Conservation (phyloP, 1,284 basidiomycete species). For the Moesziomyces parantarcticus region DNA sequence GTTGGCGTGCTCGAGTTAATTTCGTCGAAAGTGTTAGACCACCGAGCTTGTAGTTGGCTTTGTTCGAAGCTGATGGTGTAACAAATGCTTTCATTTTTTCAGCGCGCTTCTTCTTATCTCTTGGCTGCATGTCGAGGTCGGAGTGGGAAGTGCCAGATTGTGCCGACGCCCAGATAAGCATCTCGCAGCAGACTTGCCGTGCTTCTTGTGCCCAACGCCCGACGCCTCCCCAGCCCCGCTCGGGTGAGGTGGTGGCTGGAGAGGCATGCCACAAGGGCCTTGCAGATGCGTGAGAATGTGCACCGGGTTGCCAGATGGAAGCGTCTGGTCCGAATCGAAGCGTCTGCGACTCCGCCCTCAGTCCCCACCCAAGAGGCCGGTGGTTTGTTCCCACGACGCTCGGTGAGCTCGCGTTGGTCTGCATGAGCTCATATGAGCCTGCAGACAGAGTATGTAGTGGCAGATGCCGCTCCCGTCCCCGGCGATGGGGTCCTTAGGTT, state of each 20-base stretch:
- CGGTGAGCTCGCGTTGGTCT: not conserved
- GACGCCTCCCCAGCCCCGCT: no score
- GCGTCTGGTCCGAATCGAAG: not conserved
- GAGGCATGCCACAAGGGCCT: not conserved
- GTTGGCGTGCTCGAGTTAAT: not conserved
- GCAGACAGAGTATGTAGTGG: no score
- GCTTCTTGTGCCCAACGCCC: no score
- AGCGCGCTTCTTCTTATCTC: not conserved
- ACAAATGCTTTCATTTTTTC: no score
- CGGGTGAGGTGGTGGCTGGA: not conserved
- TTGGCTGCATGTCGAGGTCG: not conserved
- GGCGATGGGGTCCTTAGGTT: no score
- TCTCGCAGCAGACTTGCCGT: not conserved
- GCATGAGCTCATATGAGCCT: not conserved
- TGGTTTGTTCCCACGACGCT: not conserved
- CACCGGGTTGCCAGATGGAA: not conserved
- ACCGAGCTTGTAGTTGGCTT: not conserved
- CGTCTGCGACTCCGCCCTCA: not conserved
- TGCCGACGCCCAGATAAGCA: not conserved
- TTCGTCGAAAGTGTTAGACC: not conserved
- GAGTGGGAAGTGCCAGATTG: not conserved
- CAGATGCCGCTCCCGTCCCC: no score
- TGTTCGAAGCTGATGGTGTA: not conserved
- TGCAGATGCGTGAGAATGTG: not conserved
- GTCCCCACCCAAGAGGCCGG: not conserved